Conservation (phyloP, 176 grass and related monocot species). For the Carex scoparia region DNA sequence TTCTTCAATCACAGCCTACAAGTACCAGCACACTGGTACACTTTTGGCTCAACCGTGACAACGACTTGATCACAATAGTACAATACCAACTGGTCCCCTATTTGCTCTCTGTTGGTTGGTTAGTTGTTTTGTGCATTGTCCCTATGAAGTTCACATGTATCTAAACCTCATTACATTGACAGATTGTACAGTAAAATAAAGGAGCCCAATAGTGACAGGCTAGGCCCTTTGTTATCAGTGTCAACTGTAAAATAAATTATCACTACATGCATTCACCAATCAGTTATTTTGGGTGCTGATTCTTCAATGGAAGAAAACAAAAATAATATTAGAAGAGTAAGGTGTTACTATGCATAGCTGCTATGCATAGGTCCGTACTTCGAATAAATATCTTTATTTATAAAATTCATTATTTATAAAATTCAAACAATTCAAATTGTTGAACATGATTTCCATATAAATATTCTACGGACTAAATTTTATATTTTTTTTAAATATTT, state of each 20-base stretch:
- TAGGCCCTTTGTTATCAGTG: not conserved
- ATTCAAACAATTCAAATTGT: too few species aligned
- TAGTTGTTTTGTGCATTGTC: not conserved
- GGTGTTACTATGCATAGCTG: too few species aligned
- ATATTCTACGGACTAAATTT: too few species aligned
- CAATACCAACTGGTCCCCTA: not conserved
- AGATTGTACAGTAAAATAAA: not conserved
- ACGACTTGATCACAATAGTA: not conserved
- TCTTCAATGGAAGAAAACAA: not conserved
- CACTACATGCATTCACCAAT: not conserved
- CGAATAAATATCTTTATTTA: too few species aligned
- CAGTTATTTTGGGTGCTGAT: not conserved
- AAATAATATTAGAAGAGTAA: not conserved
- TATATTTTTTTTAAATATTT: too few species aligned
- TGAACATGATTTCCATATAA: too few species aligned
- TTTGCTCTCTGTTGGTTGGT: not conserved
- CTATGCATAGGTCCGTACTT: too few species aligned
- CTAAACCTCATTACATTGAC: not conserved
- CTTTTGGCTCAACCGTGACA: conserved; percentile 18
- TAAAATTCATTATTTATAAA: too few species aligned
- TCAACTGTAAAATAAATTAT: not conserved
- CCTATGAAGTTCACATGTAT: conserved; percentile 10
- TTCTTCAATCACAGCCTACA: not conserved
- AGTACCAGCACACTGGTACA: conserved; percentile 1
- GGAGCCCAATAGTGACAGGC: not conserved